phyloP scores from a whole-genome alignment of 495 filamentous ascomycete species.

The Rhypophila decipiens region DNA sequence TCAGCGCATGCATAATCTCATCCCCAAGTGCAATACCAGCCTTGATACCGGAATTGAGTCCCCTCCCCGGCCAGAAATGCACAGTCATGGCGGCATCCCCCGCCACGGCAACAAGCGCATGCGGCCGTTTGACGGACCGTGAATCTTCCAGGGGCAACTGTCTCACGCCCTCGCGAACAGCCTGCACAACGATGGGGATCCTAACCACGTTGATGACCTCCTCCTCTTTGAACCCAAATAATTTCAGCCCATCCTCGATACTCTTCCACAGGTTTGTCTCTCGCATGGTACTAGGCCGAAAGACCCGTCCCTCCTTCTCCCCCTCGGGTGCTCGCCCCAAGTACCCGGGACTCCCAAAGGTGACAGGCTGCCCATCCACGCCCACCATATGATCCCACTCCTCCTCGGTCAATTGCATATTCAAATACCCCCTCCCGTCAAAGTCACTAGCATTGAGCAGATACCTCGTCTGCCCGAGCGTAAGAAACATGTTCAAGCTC shows the following conservation, averaged over 20 bases:
- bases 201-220: constrained; percentile 37
- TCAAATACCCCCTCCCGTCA: constrained; percentile 31
- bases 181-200: constrained; percentile 35
- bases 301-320: constrained; percentile 23
- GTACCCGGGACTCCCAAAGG: constrained; percentile 30
- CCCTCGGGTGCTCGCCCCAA: constrained; percentile 21
- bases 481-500: constrained; percentile 35
- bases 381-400: constrained; percentile 34
- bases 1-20: constrained; percentile 28
- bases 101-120: constrained; percentile 25
- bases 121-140: constrained; percentile 21
- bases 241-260: constrained; percentile 32
- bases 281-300: constrained; percentile 26
- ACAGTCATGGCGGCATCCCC: constrained; percentile 31
- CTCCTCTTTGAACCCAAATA: constrained; percentile 33
- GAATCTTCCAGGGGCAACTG: constrained; percentile 24
- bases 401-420: constrained; percentile 36
- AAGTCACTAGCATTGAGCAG: constrained; percentile 32
- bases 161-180: constrained; percentile 30
- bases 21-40: constrained; percentile 25
- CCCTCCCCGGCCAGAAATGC: constrained; percentile 30
- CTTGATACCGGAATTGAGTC: constrained; percentile 32
- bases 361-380: constrained; percentile 27
- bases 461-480: constrained; percentile 32
- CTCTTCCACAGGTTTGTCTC: constrained; percentile 27